phyloP scores from a whole-genome alignment of 176 grass and related monocot genomes.

The Pontederia paniculata region DNA sequence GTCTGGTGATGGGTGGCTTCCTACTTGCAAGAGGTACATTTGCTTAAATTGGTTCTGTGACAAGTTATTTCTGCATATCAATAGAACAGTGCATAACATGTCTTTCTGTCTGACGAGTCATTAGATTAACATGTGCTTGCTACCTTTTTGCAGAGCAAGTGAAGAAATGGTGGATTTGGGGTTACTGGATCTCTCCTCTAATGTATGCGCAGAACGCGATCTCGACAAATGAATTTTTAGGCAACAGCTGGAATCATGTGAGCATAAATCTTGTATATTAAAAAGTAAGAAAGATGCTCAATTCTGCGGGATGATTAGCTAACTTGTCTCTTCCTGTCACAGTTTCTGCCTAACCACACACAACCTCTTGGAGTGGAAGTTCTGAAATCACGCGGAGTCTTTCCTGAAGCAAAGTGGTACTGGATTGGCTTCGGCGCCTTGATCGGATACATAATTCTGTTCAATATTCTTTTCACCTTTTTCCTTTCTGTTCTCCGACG shows the following conservation, averaged over 20 bases:
- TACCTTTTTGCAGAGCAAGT: conserved; percentile 35
- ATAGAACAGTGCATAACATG: neutral
- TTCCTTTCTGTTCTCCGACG: conserved; percentile 56
- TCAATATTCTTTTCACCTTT: conserved; percentile 69
- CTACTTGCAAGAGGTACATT: conserved; percentile 52
- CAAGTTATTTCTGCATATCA: neutral
- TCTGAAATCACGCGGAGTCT: conserved; percentile 55
- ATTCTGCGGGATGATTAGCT: neutral
- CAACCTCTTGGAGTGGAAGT: conserved; percentile 43
- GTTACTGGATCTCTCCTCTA: conserved; percentile 91
- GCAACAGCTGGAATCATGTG: conserved; percentile 71
- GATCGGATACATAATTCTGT: conserved; percentile 58
- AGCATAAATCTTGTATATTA: conserved; percentile 2
- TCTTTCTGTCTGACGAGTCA: neutral
- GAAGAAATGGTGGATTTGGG: conserved; percentile 99
- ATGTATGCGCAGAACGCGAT: conserved; percentile 88
- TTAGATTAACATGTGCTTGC: too few species aligned
- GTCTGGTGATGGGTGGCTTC: conserved; percentile 71
- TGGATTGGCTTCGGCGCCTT: conserved; percentile 79
- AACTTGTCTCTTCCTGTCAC: conserved; percentile 1
- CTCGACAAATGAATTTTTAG: conserved; percentile 66
- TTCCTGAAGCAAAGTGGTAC: conserved; percentile 88
- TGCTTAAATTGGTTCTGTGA: neutral
- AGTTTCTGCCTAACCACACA: neutral
- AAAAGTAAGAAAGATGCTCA: neutral